A percentile compares a stretch with the other conserved stretches of the same genome.
These are phyloP conservation scores for Penicillium soppii DNA, from an alignment of 495 filamentous ascomycete genomes.

Conservation along the genomic window DNA sequence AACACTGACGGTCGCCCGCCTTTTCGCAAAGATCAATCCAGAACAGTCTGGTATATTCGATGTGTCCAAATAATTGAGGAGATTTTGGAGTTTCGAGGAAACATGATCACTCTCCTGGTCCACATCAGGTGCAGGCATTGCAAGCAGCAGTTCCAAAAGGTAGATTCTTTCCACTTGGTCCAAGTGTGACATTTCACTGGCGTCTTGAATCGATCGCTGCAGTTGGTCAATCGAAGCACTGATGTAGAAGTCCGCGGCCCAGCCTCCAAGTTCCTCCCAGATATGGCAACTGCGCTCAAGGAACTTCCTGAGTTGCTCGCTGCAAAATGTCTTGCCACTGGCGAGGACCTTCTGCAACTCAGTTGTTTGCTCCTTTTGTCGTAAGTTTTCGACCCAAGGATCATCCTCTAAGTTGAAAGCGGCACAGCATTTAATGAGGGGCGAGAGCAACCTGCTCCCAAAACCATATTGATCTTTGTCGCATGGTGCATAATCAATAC, in stretches of 20 bases:
- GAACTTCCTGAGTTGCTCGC: conserved; percentile 61
- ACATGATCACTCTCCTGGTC: conserved; percentile 20
- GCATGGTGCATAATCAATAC: conserved; percentile 43
- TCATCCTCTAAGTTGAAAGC: conserved; percentile 58
- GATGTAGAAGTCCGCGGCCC: conserved; percentile 74
- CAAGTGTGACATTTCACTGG: conserved; percentile 36
- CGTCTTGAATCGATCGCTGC: conserved; percentile 28
- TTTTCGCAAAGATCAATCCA: conserved; percentile 77
- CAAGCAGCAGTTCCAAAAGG: conserved; percentile 50
- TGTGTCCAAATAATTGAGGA: conserved; percentile 55
- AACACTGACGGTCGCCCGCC: conserved; percentile 67
- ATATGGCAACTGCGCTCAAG: conserved; percentile 43
- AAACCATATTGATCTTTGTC: background rate
- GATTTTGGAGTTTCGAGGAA: conserved; percentile 52
- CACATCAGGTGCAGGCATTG: conserved; percentile 35
- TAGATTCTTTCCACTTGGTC: conserved; percentile 59
- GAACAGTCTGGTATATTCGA: conserved; percentile 49
- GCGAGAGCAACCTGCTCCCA: conserved; percentile 18
- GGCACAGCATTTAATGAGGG: conserved; percentile 22
- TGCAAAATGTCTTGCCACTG: conserved; percentile 60
- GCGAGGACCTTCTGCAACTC: conserved; percentile 46
- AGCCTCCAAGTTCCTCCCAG: conserved; percentile 65
- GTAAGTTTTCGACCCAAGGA: conserved; percentile 64
- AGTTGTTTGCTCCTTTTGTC: conserved; percentile 25
- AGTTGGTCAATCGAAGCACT: conserved; percentile 52